Evolutionary conservation across 2,329 filamentous ascomycete genomes (phyloP), one percentile per base, ranked within the genome.

Genomic region (Aspergillus carbonarius): DNA sequence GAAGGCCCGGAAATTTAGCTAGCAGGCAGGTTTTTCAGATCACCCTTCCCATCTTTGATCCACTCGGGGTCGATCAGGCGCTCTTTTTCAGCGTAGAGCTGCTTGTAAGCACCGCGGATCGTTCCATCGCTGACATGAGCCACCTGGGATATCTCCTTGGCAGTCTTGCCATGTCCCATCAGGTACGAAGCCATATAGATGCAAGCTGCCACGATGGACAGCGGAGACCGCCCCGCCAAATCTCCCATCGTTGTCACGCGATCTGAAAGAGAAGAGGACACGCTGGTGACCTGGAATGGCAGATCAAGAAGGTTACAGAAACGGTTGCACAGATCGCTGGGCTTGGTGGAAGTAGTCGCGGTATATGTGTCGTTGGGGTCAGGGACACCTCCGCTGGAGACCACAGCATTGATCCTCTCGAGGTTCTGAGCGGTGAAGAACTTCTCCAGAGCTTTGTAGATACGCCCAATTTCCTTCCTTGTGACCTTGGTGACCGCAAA

Each of bases 401-500:
- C 72, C 32, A 80, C 75, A 15, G 76, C 74, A 40, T 78, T 77
- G 62, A 78, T 81, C 63, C 82, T 82, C 68, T 86, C 83, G 56
- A 85, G 79, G 64, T 88, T 87, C 70, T 91, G 84, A 68, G 88
- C 88, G 70, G 88, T 87, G 70, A 98, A 84, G 78, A 96, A 97
- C 67, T 88, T 87, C 78, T 98, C 93, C 46, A 99, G 83, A 58
- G 87, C 82, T 81, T 99, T 99, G 84, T 97, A 99, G 23, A 93
- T 93, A 58, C 93, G 84, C 20, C 95, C 95, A 63, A 99, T 96
- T 72, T 99, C 96, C 79, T 98, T 98, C 81, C 98, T 97, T 60
- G 89, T 88, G 27, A 99, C 93, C 66, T 91, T 91, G 8, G 95
- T 99, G 74, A 98, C 82, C 61, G 92, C 89, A 78, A 91, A 96